These are phyloP conservation scores for Globisporangium yorkense DNA, from an alignment of 352 stramenopile species.

Conservation along the genomic window DNA sequence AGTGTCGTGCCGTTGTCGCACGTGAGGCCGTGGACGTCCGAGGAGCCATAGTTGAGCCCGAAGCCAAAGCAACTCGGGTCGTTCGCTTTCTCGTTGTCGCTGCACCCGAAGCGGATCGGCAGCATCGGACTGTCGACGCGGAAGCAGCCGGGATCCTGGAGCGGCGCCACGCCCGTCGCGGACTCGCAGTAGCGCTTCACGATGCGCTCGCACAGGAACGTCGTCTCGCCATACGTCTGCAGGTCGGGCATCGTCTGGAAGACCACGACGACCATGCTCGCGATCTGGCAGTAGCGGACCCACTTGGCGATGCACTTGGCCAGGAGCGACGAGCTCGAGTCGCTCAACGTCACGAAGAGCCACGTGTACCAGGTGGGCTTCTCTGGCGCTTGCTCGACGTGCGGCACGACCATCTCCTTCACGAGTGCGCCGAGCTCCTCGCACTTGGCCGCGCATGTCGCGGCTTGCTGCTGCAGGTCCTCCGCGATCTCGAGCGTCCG, in stretches of 20 bases:
- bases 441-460: conserved; percentile 42
- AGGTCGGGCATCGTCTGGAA: conserved; percentile 78
- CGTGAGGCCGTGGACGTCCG: conserved; percentile 28
- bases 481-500: conserved; percentile 44
- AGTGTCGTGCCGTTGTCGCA: conserved; percentile 30
- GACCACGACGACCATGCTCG: conserved; percentile 71
- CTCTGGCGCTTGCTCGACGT: conserved; percentile 28
- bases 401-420: conserved; percentile 51
- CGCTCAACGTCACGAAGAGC: conserved; percentile 30
- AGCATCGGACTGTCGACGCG: conserved; percentile 27
- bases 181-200: conserved; percentile 49
- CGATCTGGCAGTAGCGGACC: conserved; percentile 59
- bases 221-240: conserved; percentile 61
- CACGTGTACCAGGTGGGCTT: conserved; percentile 28
- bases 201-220: conserved; percentile 49
- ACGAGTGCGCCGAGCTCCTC: conserved; percentile 55
- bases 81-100: conserved; percentile 23
- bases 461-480: conserved; percentile 46
- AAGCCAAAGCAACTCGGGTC: conserved; percentile 51
- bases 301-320: conserved; percentile 40
- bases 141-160: conserved; percentile 60
- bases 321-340: conserved; percentile 37
- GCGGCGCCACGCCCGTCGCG: conserved; percentile 16
- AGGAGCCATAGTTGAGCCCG: conserved; percentile 45
- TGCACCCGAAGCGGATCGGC: conserved; percentile 45